Conservation (phyloP, 306 rosid genomes). For the Bauhinia variegata region DNA sequence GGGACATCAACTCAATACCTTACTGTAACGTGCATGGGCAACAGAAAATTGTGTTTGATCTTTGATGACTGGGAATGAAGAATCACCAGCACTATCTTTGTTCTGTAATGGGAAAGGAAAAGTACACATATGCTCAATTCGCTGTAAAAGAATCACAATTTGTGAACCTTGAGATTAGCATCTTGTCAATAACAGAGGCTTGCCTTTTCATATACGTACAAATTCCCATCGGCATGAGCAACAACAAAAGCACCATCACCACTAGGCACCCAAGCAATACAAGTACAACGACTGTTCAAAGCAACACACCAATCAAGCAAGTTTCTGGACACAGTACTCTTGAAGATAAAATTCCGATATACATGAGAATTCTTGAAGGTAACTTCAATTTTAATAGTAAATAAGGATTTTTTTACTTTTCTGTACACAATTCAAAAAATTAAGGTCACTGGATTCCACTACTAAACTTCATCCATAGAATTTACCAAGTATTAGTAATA, state of each 20-base stretch:
- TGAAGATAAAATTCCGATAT: conserved; percentile 24
- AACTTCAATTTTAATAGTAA: too few species aligned
- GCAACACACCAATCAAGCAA: conserved; percentile 43
- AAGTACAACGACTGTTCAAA: conserved; percentile 90
- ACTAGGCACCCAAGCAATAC: conserved; percentile 91
- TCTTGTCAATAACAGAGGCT: conserved; percentile 43
- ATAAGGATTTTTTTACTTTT: too few species aligned
- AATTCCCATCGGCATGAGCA: conserved; percentile 92
- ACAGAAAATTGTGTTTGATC: conserved; percentile 84
- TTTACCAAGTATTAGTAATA: not conserved
- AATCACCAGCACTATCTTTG: conserved; percentile 86
- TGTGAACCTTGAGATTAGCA: conserved; percentile 24
- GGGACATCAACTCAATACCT: too few species aligned
- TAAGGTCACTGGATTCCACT: conserved; percentile 20
- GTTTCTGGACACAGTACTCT: not conserved
- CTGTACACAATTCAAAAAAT: too few species aligned
- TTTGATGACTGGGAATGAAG: conserved; percentile 81
- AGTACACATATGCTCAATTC: conserved; percentile 26
- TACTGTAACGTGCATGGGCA: too few species aligned
- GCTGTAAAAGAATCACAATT: conserved; percentile 10
- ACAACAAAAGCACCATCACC: conserved; percentile 91
- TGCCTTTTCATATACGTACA: conserved; percentile 90
- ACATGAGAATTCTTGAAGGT: conserved; percentile 35
- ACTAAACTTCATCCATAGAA: conserved; percentile 12
- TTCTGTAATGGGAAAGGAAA: conserved; percentile 49